Evolutionary conservation across 1,284 basidiomycete genomes (phyloP), one percentile per base, ranked within the genome.

Genomic region (Ganoderma sinense): DNA sequence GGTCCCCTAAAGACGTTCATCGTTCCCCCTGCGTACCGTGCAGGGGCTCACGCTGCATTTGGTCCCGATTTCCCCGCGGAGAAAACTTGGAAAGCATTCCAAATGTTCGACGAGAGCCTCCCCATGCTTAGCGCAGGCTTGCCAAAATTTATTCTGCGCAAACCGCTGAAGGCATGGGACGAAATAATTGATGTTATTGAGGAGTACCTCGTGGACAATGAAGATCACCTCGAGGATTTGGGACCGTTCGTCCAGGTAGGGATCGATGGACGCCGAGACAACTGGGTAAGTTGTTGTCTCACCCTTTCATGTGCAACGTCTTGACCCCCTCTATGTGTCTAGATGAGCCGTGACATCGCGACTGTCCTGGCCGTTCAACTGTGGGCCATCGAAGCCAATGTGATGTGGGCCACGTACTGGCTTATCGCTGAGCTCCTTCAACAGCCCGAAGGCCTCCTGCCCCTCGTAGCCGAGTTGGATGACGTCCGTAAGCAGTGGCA

Each of bases 341-440:
- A 72, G 71, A 69, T 66, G 2, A 58, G 45, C 29, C 65, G 68
- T 5, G 66, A 69, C 43, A 48, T 65, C 29, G 74, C 55, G 71
- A 78, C 65, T 40, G 68, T 51, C 73, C 75, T 63, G 2, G 68
- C 73, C 29, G 62, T 58, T 18, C 75, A 78, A 53, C 71, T 79
- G 2, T 80, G 80, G 79, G 77, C 78, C 8, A 63, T 80, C 2
- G 71, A 79, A 45, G 79, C 81, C 1, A 82, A 83, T 64, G 75
- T 76, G 1, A 74, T 76, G n/a, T 79, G 67, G 66, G 78, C 78
- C 14, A 76, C 72, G 5, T 76, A 79, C 23, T 81, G 80, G 76
- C 65, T 77, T 14, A 60, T 82, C 23, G 71, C 76, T 4, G 75
- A 78, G 48, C 58, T 79, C 26, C 70, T 81, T 4, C 76, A 80